phyloP scores from a whole-genome alignment of 495 filamentous ascomycete genomes.

The Aspergillus heteromorphus region DNA sequence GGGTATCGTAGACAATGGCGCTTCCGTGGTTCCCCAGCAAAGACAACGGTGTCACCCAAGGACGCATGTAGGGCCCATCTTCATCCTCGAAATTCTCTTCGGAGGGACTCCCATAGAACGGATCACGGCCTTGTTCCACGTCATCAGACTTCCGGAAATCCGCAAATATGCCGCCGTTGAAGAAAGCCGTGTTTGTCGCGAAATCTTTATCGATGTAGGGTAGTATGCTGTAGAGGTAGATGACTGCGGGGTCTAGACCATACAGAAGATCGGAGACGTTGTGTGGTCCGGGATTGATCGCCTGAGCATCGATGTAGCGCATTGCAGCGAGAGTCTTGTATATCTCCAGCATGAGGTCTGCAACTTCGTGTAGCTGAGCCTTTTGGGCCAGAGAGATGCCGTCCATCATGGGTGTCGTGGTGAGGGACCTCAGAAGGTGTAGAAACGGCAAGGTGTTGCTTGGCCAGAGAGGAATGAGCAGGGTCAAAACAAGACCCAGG shows the following conservation, averaged over 20 bases:
- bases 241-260: neutral
- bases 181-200: neutral
- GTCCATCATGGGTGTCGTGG: neutral
- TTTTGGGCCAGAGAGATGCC: neutral
- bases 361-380: neutral
- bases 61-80: conserved; percentile 6
- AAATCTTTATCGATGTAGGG: neutral
- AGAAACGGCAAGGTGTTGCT: neutral
- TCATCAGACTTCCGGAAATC: neutral
- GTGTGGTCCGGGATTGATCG: neutral
- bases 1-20: conserved; percentile 6
- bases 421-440: neutral
- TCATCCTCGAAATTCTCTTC: neutral
- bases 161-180: neutral
- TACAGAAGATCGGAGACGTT: neutral
- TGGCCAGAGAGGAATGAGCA: neutral
- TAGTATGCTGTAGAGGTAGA: neutral
- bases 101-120: neutral
- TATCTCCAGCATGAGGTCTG: neutral
- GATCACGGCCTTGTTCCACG: neutral
- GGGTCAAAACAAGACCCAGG: neutral
- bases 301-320: neutral
- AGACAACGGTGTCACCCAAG: conserved; percentile 4
- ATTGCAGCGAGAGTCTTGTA: neutral
- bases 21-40: conserved; percentile 3